Percentiles rank a stretch among this genome's conserved stretches.
Conservation (phyloP, 1,284 basidiomycete genomes). For the Irpex sp. region DNA sequence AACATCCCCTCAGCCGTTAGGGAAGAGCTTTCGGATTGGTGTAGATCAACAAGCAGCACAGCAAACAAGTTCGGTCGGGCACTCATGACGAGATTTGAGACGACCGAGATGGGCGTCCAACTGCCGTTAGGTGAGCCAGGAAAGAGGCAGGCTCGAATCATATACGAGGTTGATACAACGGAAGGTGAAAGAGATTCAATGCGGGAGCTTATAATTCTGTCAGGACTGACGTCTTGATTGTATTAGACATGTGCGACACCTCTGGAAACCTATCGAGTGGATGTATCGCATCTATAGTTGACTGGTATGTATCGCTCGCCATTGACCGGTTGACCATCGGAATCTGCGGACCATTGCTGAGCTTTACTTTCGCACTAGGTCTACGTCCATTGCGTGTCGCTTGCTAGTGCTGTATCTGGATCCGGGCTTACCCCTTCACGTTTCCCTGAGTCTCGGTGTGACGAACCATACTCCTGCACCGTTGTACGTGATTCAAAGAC, state of each 20-base stretch:
- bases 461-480: slow-evolving; percentile 18
- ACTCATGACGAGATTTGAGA: too few species aligned
- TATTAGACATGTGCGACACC: slow-evolving; percentile 23
- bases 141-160: too few species aligned
- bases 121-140: background rate
- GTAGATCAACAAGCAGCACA: background rate
- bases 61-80: too few species aligned
- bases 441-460: slow-evolving; percentile 15
- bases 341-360: background rate
- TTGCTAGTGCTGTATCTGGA: slow-evolving; percentile 6
- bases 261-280: slow-evolving; percentile 21
- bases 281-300: slow-evolving; percentile 20
- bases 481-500: slow-evolving; percentile 11
- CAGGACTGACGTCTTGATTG: too few species aligned
- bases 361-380: background rate
- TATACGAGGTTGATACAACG: too few species aligned
- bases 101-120: background rate
- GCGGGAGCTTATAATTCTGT: too few species aligned
- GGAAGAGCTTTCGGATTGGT: background rate
- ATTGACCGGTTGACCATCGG: background rate
- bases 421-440: background rate
- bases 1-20: too few species aligned
- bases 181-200: too few species aligned
- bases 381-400: slow-evolving; percentile 4
- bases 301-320: slow-evolving; percentile 16